phyloP scores from a whole-genome alignment of 2,329 filamentous ascomycete genomes.

The Ascochyta pisi region DNA sequence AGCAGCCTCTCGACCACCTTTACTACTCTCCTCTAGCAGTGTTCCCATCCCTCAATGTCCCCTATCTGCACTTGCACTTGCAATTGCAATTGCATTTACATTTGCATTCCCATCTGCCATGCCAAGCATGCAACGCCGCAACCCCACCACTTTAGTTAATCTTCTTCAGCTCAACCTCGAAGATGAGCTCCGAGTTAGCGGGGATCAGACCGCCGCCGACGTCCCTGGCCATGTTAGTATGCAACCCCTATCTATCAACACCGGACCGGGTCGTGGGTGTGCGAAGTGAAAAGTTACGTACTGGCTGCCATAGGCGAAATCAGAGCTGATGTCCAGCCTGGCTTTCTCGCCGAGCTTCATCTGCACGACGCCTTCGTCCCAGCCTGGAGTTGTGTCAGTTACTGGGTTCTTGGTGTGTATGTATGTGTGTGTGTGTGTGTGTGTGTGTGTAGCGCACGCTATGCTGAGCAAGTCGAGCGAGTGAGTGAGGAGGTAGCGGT shows the following conservation, averaged over 20 bases:
- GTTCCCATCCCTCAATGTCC: background rate
- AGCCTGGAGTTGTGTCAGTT: constrained; percentile 40
- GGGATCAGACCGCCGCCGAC: constrained; percentile 72
- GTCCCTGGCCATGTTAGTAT: background rate
- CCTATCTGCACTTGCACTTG: background rate
- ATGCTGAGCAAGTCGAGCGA: too few relatives aligned
- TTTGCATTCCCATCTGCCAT: too few relatives aligned
- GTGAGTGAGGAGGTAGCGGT: too few relatives aligned
- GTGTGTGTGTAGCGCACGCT: too few relatives aligned
- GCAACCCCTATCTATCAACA: background rate
- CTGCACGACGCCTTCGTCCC: constrained; percentile 67
- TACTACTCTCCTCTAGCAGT: background rate
- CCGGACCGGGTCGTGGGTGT: too few relatives aligned
- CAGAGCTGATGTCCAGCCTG: constrained; percentile 79
- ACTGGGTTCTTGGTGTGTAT: too few relatives aligned
- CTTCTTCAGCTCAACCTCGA: constrained; percentile 54
- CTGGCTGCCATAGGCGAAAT: constrained; percentile 48
- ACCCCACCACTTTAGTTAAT: constrained; percentile 31
- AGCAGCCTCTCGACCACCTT: background rate
- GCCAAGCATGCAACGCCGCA: too few relatives aligned
- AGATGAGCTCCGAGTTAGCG: constrained; percentile 74
- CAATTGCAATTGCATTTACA: too few relatives aligned
- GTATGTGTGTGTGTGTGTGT: too few relatives aligned
- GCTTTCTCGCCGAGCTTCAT: constrained; percentile 94
- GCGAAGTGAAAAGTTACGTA: constrained; percentile 5